Evolutionary conservation across 768 basidiomycete species (phyloP).

Genomic region (Hysterangium stoloniferum): DNA sequence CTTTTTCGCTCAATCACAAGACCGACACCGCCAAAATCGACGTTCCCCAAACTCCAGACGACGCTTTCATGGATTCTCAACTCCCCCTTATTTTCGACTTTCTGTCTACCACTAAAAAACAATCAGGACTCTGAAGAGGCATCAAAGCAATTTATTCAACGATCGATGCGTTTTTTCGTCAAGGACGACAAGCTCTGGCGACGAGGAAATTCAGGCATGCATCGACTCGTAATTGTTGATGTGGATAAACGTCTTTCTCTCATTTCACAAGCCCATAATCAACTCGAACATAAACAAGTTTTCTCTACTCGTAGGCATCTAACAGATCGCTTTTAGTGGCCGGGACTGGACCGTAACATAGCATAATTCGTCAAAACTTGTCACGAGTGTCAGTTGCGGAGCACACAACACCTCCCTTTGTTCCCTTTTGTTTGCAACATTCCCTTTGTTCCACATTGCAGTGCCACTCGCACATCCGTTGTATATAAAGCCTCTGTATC

Average conservation of each 20-base stretch:
- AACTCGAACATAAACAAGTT: conserved; percentile 16
- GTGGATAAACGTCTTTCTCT: background rate
- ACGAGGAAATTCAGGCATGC: no score
- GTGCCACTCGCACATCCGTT: no score
- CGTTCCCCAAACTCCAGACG: background rate
- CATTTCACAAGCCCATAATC: conserved; percentile 6
- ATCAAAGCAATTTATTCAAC: background rate
- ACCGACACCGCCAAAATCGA: background rate
- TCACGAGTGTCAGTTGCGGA: conserved; percentile 24
- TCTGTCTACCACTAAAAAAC: background rate
- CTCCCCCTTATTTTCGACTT: no score
- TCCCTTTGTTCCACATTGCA: no score
- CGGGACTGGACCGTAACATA: conserved; percentile 21
- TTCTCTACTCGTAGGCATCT: conserved; percentile 10
- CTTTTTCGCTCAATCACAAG: background rate
- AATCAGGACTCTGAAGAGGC: background rate
- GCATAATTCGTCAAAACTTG: conserved; percentile 28
- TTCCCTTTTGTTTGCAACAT: no score
- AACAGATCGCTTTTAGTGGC: conserved; percentile 24
- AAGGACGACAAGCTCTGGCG: no score
- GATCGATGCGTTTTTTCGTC: conserved; percentile 7
- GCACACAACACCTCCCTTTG: conserved; percentile 14
- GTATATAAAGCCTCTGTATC: no score
- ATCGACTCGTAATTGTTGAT: conserved; percentile 13
- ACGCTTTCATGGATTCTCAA: no score